Evolutionary conservation across 1,284 basidiomycete genomes (phyloP).

Genomic region (Xerocomus amazonicus): DNA sequence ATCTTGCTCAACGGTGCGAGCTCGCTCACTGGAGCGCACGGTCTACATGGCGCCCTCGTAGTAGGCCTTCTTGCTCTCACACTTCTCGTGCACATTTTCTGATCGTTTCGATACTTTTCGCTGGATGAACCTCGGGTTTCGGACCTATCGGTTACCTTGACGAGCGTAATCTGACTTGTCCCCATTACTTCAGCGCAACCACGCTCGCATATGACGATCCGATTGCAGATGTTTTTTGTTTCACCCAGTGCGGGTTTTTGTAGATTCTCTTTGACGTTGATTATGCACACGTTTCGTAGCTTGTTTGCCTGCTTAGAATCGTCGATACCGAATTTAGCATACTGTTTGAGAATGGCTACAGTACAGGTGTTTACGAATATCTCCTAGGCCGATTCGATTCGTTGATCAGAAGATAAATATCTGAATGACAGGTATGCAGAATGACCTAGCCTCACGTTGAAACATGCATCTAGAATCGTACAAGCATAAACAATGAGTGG

Average conservation of each 20-base stretch:
- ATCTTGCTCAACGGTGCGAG: constrained; percentile 43
- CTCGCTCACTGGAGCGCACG: constrained; percentile 5
- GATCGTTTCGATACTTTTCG: constrained; percentile 4
- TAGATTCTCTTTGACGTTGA: neutral
- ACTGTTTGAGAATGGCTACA: neutral
- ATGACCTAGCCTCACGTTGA: neutral
- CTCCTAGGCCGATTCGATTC: no score
- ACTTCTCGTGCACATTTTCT: constrained; percentile 28
- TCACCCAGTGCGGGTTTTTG: neutral
- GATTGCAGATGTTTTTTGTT: neutral
- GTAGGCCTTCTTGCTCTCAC: constrained; percentile 19
- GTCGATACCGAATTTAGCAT: neutral
- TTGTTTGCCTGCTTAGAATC: neutral
- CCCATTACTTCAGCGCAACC: no score
- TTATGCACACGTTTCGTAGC: neutral
- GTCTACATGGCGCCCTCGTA: constrained; percentile 13
- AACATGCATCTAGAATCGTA: constrained; percentile 2
- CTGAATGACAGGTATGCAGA: no score
- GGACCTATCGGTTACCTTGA: neutral
- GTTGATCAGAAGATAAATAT: no score
- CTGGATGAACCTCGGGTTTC: neutral
- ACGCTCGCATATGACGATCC: neutral
- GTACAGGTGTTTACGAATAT: no score
- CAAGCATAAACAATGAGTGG: constrained; percentile 25
- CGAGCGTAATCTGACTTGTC: neutral